These are phyloP conservation scores for Podospora comata DNA, from an alignment of 495 filamentous ascomycete species.

Conservation along the genomic window DNA sequence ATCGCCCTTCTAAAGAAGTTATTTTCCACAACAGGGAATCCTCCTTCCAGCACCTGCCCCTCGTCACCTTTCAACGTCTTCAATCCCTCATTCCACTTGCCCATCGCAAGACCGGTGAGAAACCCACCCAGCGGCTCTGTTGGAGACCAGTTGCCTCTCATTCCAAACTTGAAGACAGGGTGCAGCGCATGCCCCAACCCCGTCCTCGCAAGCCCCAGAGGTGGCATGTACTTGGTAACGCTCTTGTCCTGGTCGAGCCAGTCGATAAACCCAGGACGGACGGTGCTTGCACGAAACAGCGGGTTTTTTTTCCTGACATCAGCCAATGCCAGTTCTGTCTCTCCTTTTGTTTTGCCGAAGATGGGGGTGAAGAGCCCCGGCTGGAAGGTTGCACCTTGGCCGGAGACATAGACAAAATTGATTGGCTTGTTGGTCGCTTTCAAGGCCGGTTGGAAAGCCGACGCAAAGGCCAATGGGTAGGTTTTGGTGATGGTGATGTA, in stretches of 20 bases:
- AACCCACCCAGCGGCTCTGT: conserved; percentile 43
- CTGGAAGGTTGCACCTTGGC: conserved; percentile 49
- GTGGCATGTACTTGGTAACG: conserved; percentile 48
- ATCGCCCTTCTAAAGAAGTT: conserved; percentile 45
- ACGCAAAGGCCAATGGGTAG: conserved; percentile 59
- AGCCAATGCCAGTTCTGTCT: conserved; percentile 55
- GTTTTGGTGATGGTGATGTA: conserved; percentile 65
- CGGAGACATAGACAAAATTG: conserved; percentile 69
- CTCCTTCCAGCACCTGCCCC: conserved; percentile 39
- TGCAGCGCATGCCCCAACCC: conserved; percentile 23
- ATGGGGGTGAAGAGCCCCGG: conserved; percentile 53
- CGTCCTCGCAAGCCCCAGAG: conserved; percentile 12
- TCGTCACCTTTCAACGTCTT: conserved; percentile 45
- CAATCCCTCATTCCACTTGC: conserved; percentile 43
- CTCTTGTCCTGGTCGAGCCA: conserved; percentile 39
- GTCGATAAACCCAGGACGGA: conserved; percentile 57
- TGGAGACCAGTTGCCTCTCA: conserved; percentile 34
- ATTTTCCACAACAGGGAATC: conserved; percentile 48
- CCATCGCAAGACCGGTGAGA: conserved; percentile 57
- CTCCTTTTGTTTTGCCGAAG: conserved; percentile 61
- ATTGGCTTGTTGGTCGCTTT: conserved; percentile 44
- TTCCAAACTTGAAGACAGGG: conserved; percentile 6
- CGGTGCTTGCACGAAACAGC: conserved; percentile 45
- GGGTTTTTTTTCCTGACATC: conserved; percentile 38
- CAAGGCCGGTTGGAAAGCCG: conserved; percentile 45